Conservation (phyloP, 169 alveolate species). For the Plasmodium berghei region DNA sequence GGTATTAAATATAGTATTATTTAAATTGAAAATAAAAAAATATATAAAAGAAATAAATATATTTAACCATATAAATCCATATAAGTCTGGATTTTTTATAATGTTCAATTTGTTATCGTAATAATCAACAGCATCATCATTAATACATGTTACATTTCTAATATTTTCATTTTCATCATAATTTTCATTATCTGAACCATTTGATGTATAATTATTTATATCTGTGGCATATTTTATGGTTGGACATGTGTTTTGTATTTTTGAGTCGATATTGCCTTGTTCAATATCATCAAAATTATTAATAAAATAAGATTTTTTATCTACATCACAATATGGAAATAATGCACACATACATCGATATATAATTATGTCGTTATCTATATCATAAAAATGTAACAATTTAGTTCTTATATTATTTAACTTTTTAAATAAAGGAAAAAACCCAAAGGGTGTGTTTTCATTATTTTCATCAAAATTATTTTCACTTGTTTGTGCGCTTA, state of each 20-base stretch:
- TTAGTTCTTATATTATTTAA: slow-evolving; percentile 28
- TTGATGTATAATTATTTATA: neutral
- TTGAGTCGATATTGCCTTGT: neutral
- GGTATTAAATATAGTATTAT: slow-evolving; percentile 23
- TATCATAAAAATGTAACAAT: slow-evolving; percentile 25
- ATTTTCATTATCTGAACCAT: slow-evolving; percentile 4
- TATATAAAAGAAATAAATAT: slow-evolving; percentile 25
- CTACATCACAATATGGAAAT: slow-evolving; percentile 54
- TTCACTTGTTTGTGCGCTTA: slow-evolving; percentile 8
- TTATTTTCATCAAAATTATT: slow-evolving; percentile 5
- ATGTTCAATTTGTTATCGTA: slow-evolving; percentile 57
- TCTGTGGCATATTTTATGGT: neutral
- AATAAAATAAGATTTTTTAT: slow-evolving; percentile 23
- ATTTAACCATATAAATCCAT: slow-evolving; percentile 66
- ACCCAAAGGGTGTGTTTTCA: slow-evolving; percentile 30
- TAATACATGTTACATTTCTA: slow-evolving; percentile 20
- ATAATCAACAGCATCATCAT: slow-evolving; percentile 67
- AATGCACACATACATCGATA: slow-evolving; percentile 75
- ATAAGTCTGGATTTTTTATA: slow-evolving; percentile 64
- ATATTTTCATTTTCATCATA: slow-evolving; percentile 43
- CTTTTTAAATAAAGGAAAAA: slow-evolving; percentile 62
- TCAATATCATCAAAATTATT: slow-evolving; percentile 42
- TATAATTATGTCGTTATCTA: slow-evolving; percentile 66
- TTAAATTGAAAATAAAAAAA: slow-evolving; percentile 62
- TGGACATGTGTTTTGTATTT: neutral